Percentiles rank a stretch among this genome's conserved stretches.
phyloP scores from a whole-genome alignment of 2,329 filamentous ascomycete genomes.

The Pseudogymnoascus pannorum region DNA sequence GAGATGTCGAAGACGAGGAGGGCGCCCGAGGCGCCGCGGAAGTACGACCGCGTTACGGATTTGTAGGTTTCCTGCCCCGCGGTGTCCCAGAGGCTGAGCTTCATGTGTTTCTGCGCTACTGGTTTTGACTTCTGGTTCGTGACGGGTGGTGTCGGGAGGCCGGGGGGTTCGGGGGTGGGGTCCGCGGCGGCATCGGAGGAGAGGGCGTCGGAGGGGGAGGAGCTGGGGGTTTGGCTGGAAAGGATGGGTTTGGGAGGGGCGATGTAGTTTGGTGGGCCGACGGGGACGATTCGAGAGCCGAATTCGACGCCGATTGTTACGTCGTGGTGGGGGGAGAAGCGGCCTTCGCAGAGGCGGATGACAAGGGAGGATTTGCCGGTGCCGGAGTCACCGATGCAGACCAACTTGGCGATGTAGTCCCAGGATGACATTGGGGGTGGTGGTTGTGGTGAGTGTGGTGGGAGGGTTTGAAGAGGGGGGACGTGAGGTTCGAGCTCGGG shows the following conservation, averaged over 20 bases:
- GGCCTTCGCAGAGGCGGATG: constrained; percentile 91
- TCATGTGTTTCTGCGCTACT: constrained; percentile 69
- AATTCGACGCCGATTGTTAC: constrained; percentile 97
- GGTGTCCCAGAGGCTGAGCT: constrained; percentile 90
- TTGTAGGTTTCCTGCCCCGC: constrained; percentile 98
- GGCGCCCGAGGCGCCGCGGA: constrained; percentile 61
- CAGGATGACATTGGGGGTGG: constrained; percentile 51
- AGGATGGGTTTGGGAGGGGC: constrained; percentile 39
- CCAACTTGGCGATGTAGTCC: constrained; percentile 99
- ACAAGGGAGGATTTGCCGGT: constrained; percentile 93
- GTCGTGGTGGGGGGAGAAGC: constrained; percentile 90
- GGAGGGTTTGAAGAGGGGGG: neutral
- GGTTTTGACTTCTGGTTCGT: constrained; percentile 16
- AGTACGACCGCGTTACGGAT: constrained; percentile 81
- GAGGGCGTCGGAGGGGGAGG: constrained; percentile 22
- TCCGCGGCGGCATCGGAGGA: neutral
- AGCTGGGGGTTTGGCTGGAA: constrained; percentile 20
- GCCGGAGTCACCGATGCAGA: constrained; percentile 93
- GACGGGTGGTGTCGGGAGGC: constrained; percentile 48
- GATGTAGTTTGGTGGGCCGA: constrained; percentile 64
- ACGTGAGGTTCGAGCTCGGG: neutral
- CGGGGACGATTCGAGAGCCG: constrained; percentile 84
- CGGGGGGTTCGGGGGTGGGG: constrained; percentile 27
- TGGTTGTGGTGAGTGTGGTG: neutral
- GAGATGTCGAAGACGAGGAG: constrained; percentile 94